phyloP scores from a whole-genome alignment of 352 stramenopile species.

The Phytophthora sp. region DNA sequence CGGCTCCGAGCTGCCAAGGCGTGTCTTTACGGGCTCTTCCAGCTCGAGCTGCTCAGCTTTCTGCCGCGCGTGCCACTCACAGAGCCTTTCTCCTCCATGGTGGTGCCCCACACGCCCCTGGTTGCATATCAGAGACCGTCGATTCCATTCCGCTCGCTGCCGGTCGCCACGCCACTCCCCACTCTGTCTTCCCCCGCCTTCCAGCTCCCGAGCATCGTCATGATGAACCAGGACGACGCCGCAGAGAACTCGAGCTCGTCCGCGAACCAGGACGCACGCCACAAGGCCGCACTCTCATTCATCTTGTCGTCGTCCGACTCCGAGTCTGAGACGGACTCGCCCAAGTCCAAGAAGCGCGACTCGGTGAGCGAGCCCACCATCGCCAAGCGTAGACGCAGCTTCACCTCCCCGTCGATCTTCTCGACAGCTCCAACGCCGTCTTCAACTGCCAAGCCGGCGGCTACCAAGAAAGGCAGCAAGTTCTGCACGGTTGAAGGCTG shows the following conservation, averaged over 20 bases:
- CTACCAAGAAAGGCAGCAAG: slow-evolving; percentile 57
- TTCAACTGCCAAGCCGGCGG: neutral
- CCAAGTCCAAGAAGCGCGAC: slow-evolving; percentile 21
- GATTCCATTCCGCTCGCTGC: slow-evolving; percentile 16
- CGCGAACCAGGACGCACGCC: slow-evolving; percentile 8
- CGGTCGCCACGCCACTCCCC: slow-evolving; percentile 11
- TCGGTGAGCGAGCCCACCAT: slow-evolving; percentile 16
- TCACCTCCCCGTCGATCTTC: neutral
- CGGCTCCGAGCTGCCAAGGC: slow-evolving; percentile 1
- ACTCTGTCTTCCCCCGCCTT: slow-evolving; percentile 3
- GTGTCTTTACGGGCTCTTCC: neutral
- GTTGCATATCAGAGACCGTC: slow-evolving; percentile 20
- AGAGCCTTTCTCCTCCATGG: slow-evolving; percentile 23
- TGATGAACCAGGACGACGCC: slow-evolving; percentile 24
- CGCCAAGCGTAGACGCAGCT: slow-evolving; percentile 27
- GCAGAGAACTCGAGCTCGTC: slow-evolving; percentile 14
- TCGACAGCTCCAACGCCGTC: neutral
- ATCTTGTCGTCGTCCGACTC: slow-evolving; percentile 42
- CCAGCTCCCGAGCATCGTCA: slow-evolving; percentile 21
- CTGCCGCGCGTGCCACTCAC: too few species aligned
- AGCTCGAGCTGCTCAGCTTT: slow-evolving; percentile 2
- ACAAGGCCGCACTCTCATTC: slow-evolving; percentile 42
- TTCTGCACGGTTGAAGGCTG: slow-evolving; percentile 59
- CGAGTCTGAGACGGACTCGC: slow-evolving; percentile 19
- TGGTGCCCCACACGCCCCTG: slow-evolving; percentile 26